A percentile compares a stretch with the other conserved stretches of the same genome.
phyloP scores from a whole-genome alignment of 805 yeast species.

The Scheffersomyces ergatensis region DNA sequence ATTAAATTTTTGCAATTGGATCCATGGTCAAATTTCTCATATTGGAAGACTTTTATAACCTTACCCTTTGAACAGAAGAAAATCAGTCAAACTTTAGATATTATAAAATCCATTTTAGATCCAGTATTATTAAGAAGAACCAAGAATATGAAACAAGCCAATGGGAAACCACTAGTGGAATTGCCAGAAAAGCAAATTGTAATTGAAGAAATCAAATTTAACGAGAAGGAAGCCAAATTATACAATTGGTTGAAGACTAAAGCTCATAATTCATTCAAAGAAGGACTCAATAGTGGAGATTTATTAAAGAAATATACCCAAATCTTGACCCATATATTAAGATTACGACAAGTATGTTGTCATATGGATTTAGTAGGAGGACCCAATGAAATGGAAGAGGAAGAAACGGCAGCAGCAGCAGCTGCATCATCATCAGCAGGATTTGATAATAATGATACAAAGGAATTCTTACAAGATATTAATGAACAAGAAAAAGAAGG shows the following conservation, averaged over 20 bases:
- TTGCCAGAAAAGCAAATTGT: conserved; percentile 74
- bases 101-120: conserved; percentile 80
- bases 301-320: conserved; percentile 71
- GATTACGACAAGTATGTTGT: conserved; percentile 87
- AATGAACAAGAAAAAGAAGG: conserved; percentile 8
- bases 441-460: conserved; percentile 9
- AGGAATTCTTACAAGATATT: conserved; percentile 7
- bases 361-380: conserved; percentile 67
- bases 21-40: conserved; percentile 84
- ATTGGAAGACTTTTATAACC: conserved; percentile 86
- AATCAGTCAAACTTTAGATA: conserved; percentile 69
- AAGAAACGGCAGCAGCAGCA: conserved; percentile 15
- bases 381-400: conserved; percentile 50
- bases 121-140: conserved; percentile 85
- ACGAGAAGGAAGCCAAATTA: conserved; percentile 59
- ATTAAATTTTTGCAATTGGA: conserved; percentile 73
- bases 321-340: conserved; percentile 75
- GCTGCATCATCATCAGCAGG: no score
- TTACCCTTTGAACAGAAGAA: conserved; percentile 77
- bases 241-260: conserved; percentile 67
- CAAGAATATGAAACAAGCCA: conserved; percentile 70
- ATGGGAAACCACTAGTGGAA: conserved; percentile 72
- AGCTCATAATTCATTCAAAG: conserved; percentile 62
- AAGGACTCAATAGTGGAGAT: conserved; percentile 62
- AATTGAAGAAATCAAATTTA: conserved; percentile 65